Evolutionary conservation across 2,329 filamentous ascomycete species (phyloP).

Genomic region (Leptographium lundbergii): DNA sequence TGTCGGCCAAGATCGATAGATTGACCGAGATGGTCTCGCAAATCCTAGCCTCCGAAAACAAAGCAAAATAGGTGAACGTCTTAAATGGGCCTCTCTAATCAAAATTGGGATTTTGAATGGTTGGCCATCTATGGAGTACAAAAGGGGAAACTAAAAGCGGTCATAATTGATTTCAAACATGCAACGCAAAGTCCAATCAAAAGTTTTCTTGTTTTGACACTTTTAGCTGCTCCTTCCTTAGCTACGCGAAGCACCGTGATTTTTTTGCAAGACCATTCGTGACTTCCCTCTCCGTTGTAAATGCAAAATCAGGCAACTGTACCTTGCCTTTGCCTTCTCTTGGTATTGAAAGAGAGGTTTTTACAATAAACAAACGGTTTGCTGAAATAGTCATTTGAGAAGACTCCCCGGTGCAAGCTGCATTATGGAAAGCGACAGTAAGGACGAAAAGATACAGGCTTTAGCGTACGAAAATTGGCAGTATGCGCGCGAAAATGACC

Average conservation of each 20-base stretch:
- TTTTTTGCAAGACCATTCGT: neutral
- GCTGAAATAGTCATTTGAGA: neutral
- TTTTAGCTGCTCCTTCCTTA: neutral
- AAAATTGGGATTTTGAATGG: neutral
- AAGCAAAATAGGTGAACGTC: neutral
- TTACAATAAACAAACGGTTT: no score
- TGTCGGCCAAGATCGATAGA: slow-evolving; percentile 43
- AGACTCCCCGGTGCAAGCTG: neutral
- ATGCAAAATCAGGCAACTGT: neutral
- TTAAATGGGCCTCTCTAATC: neutral
- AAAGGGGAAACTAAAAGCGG: neutral
- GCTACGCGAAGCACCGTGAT: neutral
- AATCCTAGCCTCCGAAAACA: slow-evolving; percentile 4
- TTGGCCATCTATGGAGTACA: neutral
- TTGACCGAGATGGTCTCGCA: slow-evolving; percentile 43
- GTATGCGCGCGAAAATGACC: slow-evolving; percentile 4
- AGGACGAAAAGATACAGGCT: neutral
- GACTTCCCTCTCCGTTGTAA: neutral
- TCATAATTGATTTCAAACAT: neutral
- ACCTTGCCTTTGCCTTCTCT: neutral
- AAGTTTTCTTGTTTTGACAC: neutral
- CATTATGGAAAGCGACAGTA: neutral
- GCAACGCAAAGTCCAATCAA: neutral
- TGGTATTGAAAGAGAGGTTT: no score
- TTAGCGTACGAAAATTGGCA: neutral